These are phyloP conservation scores for Blyttiomyces sp. DNA, from an alignment of 371 early-diverging fungal species.

Conservation along the genomic window DNA sequence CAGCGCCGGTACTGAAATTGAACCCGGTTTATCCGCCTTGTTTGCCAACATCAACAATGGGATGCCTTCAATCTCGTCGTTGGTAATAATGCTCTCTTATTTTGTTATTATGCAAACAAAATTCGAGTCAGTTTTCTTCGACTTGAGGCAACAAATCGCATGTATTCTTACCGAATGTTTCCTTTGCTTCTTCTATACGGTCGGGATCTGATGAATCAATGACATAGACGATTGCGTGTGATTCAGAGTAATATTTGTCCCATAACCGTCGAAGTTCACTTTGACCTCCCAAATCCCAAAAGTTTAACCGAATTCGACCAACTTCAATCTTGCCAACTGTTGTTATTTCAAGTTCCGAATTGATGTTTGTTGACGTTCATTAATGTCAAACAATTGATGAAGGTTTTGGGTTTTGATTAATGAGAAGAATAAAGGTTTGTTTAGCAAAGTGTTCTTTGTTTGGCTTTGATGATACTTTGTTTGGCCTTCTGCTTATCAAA, in stretches of 20 bases:
- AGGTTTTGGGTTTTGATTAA: not conserved
- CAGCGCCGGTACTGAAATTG: conserved; percentile 75
- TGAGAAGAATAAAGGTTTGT: too few relatives aligned
- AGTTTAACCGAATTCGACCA: conserved; percentile 64
- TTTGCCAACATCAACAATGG: conserved; percentile 93
- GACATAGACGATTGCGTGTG: conserved; percentile 91
- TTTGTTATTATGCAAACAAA: too few relatives aligned
- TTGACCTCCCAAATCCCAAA: conserved; percentile 96
- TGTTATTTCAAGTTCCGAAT: too few relatives aligned
- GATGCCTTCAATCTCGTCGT: conserved; percentile 76
- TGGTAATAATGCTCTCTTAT: conserved; percentile 72
- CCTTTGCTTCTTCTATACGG: conserved; percentile 77
- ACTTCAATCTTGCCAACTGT: conserved; percentile 79
- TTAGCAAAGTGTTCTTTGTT: too few relatives aligned
- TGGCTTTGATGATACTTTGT: too few relatives aligned
- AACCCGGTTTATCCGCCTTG: conserved; percentile 81
- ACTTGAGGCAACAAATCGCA: not conserved
- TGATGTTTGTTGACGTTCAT: too few relatives aligned
- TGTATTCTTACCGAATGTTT: conserved; percentile 67
- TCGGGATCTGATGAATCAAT: conserved; percentile 80
- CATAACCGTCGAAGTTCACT: conserved; percentile 83
- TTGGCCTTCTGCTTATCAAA: too few relatives aligned
- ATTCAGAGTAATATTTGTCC: conserved; percentile 91
- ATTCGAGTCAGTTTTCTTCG: not conserved
- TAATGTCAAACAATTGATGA: too few relatives aligned